Evolutionary conservation across 106 monocot species (phyloP), one percentile per base, ranked within the genome.

Genomic region (Chionographis japonica): DNA sequence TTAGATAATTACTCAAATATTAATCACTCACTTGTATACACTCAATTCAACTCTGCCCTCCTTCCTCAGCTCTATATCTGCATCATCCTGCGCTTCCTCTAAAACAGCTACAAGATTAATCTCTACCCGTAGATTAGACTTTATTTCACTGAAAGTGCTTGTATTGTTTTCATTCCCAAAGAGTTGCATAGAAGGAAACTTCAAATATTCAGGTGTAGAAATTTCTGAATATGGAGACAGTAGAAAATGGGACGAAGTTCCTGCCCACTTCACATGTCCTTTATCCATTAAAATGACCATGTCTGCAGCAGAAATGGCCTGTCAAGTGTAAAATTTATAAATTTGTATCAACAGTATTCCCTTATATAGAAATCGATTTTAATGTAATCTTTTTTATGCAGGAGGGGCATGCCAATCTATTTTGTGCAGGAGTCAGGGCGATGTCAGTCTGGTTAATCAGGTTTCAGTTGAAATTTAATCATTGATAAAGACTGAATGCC

Each of bases 301-400:
- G 83, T 98, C 85, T 64, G 97, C 89, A 67, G 77, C 67, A 79
- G 86, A 78, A 78, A 98, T 92, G 38, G 92, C 97, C 97, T 98
- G 69, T 40, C 20, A 51, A 72, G 62, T 37, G 43, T 12, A 76
- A 77, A 46, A 6, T 36, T 61, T 15, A 36, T 12, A 56, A 38
- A 19, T 50, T 54, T 18, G 16, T 66, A 8, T 12, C 16, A 12
- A 56, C 0, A 46, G 8, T 46, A 46, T 10, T 1, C 46, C 46
- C 46, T 5, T 46, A 46, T 46, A 46, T 46, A 46, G 8, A 6
- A 6, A 46, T 5, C 46, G 46, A 2, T 46, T 46, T 46, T 46
- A 10, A 46, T 46, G 46, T 46, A 46, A 46, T 46, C 46, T 46
- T 1, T 46, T 5, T 6, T 10, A 46, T 46, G 9, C 46, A 46